Conservation (phyloP, 129 eudicot species). For the Heracleum sosnowskyi region DNA sequence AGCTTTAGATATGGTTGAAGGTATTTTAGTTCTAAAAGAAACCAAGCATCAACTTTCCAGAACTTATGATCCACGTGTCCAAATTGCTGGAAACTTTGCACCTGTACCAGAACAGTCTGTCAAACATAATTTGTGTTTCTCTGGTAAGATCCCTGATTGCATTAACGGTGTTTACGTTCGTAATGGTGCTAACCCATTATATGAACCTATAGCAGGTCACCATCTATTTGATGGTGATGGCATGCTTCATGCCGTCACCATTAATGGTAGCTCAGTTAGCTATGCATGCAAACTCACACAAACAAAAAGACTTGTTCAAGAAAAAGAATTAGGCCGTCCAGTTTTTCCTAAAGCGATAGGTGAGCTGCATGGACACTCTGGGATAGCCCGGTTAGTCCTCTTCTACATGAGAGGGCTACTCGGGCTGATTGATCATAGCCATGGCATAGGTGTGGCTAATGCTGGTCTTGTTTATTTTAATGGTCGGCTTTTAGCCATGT, state of each 20-base stretch:
- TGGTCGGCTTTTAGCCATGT: slow-evolving; percentile 7
- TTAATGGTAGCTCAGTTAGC: not conserved
- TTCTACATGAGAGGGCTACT: slow-evolving; percentile 2
- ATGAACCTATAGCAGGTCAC: slow-evolving; percentile 8
- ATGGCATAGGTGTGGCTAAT: slow-evolving; percentile 2
- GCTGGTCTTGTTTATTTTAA: slow-evolving; percentile 6
- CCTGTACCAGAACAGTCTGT: slow-evolving; percentile 5
- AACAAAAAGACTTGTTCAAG: slow-evolving; percentile 8
- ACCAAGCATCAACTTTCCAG: not conserved
- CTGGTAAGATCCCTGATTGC: slow-evolving; percentile 1
- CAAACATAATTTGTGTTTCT: not conserved
- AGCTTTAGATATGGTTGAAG: slow-evolving; percentile 1
- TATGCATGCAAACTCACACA: slow-evolving; percentile 6
- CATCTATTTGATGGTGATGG: slow-evolving; percentile 6
- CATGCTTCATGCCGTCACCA: not conserved
- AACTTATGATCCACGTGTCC: not conserved
- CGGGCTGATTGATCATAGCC: slow-evolving; percentile 2
- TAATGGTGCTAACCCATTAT: not conserved
- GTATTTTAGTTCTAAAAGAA: not conserved
- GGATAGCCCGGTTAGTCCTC: slow-evolving; percentile 10
- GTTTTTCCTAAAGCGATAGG: slow-evolving; percentile 2
- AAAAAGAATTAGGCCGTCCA: not conserved
- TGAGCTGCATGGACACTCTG: slow-evolving; percentile 8
- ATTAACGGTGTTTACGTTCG: slow-evolving; percentile 3
- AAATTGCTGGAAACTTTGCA: slow-evolving; percentile 3